phyloP scores from a whole-genome alignment of 2,329 filamentous ascomycete genomes.

The Bertia moriformis region DNA sequence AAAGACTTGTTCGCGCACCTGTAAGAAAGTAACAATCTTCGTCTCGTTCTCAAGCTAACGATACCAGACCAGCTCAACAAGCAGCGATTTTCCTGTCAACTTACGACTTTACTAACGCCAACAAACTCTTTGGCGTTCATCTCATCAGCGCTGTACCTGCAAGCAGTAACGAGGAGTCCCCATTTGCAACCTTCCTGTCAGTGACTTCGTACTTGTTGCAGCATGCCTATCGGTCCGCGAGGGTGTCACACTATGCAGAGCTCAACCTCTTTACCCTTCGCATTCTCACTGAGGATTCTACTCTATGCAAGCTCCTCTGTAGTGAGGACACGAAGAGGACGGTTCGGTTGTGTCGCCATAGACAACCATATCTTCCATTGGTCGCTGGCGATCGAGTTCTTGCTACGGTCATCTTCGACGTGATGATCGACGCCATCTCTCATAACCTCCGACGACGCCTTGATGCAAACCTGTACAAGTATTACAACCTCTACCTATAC shows the following conservation, averaged over 20 bases:
- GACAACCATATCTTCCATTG: conserved; percentile 69
- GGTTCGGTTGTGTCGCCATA: conserved; percentile 77
- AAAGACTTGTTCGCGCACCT: conserved; percentile 69
- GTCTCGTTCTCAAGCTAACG: conserved; percentile 6
- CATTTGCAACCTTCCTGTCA: conserved; percentile 72
- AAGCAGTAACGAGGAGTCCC: conserved; percentile 53
- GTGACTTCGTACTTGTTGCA: conserved; percentile 85
- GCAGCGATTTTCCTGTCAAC: conserved; percentile 69
- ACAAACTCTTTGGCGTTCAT: conserved; percentile 86
- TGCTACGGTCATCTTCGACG: conserved; percentile 65
- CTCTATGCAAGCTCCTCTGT: conserved; percentile 71
- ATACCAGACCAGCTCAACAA: conserved; percentile 57
- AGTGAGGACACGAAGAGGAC: conserved; percentile 59
- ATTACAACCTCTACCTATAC: no score
- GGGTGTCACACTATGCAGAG: conserved; percentile 70
- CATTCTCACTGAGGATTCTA: conserved; percentile 71
- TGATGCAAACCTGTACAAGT: conserved; percentile 71
- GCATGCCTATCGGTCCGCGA: conserved; percentile 71
- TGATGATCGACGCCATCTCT: conserved; percentile 79
- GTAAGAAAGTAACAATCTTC: conserved; percentile 31
- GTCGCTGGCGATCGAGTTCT: conserved; percentile 60
- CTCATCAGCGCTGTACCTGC: conserved; percentile 47
- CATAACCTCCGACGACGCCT: conserved; percentile 81
- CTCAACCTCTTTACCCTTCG: conserved; percentile 74
- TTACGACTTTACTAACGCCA: conserved; percentile 87